Conservation (phyloP, 805 yeast species). For the Monosporozyma solicola region DNA sequence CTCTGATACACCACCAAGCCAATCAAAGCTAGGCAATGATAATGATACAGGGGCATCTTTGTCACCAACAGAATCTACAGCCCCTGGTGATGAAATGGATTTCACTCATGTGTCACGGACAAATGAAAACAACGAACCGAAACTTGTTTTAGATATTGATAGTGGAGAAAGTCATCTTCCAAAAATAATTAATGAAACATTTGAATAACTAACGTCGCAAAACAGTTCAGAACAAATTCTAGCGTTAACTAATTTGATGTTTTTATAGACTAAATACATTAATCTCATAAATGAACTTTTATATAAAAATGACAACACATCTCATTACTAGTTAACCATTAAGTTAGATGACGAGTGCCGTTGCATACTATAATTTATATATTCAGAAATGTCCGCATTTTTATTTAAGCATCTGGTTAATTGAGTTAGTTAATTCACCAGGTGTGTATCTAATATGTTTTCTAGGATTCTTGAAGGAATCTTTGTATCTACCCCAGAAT, state of each 20-base stretch:
- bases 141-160: neutral
- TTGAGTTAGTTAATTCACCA: slow-evolving; percentile 20
- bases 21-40: neutral
- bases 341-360: neutral
- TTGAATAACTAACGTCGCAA: neutral
- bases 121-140: neutral
- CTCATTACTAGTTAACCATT: neutral
- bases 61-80: neutral
- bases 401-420: slow-evolving; percentile 21
- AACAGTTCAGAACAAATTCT: too few relatives aligned
- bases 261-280: neutral
- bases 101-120: neutral
- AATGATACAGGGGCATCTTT: neutral
- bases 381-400: neutral
- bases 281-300: neutral
- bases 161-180: neutral
- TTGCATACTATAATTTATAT: neutral
- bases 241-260: too few relatives aligned
- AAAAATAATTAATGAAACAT: slow-evolving; percentile 1
- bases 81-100: neutral
- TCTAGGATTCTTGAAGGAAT: slow-evolving; percentile 29
- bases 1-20: neutral
- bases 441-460: slow-evolving; percentile 32
- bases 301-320: neutral
- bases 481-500: slow-evolving; percentile 57